A percentile compares a stretch with the other conserved stretches of the same genome.
Conservation (phyloP, 352 stramenopile genomes). For the Detonula confervacea region DNA sequence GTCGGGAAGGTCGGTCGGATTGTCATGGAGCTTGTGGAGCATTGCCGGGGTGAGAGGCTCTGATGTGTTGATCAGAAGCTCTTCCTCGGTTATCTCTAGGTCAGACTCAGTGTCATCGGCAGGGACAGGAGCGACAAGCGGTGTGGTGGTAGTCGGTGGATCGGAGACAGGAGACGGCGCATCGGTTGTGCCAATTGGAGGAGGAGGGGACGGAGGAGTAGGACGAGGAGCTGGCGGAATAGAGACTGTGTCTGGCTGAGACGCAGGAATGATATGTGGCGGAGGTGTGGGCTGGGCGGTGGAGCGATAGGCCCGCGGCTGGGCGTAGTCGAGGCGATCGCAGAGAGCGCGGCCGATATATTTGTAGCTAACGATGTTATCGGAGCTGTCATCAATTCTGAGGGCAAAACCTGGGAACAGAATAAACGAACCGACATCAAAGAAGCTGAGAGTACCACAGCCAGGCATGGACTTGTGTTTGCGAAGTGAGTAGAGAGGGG, state of each 20-base stretch:
- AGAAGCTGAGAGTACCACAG: background rate
- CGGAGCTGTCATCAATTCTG: background rate
- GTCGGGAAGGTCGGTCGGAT: background rate
- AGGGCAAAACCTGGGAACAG: background rate
- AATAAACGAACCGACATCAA: background rate
- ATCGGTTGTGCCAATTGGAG: too few species aligned
- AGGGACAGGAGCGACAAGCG: too few species aligned
- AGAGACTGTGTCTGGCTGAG: background rate
- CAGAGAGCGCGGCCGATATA: background rate
- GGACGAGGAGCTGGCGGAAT: too few species aligned
- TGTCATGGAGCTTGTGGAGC: background rate
- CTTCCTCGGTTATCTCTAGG: too few species aligned
- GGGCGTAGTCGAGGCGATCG: background rate
- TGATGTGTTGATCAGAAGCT: too few species aligned
- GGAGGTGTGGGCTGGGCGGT: background rate
- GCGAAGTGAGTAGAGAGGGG: background rate
- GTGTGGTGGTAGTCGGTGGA: too few species aligned
- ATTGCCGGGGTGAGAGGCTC: background rate
- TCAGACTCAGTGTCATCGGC: too few species aligned
- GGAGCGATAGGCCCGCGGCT: background rate
- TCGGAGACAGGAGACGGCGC: too few species aligned
- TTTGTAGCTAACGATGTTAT: slow-evolving; percentile 19
- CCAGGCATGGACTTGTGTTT: background rate
- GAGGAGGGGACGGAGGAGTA: too few species aligned
- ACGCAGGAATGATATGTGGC: background rate